phyloP scores from a whole-genome alignment of 2,329 filamentous ascomycete genomes.

The Fusarium sp. region DNA sequence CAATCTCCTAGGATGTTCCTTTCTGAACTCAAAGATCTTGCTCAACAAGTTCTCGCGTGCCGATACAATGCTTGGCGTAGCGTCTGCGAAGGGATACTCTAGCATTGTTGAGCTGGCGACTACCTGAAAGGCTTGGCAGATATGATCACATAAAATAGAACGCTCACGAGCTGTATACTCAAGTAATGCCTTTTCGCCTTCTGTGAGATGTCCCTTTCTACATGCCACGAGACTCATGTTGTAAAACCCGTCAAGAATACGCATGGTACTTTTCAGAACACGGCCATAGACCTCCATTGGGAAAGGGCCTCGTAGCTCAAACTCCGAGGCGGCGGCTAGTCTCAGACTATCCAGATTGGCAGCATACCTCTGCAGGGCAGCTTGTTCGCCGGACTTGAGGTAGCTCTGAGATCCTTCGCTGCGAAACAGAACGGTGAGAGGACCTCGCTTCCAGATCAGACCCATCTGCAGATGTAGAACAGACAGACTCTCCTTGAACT shows the following conservation, averaged over 20 bases:
- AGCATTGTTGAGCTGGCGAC: slow-evolving; percentile 93
- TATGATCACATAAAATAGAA: slow-evolving; percentile 82
- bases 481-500: slow-evolving; percentile 88
- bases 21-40: slow-evolving; percentile 87
- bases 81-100: slow-evolving; percentile 91
- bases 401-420: slow-evolving; percentile 76
- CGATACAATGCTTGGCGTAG: slow-evolving; percentile 82
- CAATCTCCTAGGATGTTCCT: slow-evolving; percentile 61
- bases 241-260: slow-evolving; percentile 91
- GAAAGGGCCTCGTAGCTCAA: slow-evolving; percentile 88
- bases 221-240: slow-evolving; percentile 93
- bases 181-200: slow-evolving; percentile 83
- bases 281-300: slow-evolving; percentile 76
- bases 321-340: slow-evolving; percentile 78
- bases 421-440: slow-evolving; percentile 76
- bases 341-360: slow-evolving; percentile 78
- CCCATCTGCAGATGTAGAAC: slow-evolving; percentile 93
- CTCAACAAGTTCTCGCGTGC: slow-evolving; percentile 85
- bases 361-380: slow-evolving; percentile 47
- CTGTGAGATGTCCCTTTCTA: slow-evolving; percentile 78
- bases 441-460: slow-evolving; percentile 94
- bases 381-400: slow-evolving; percentile 43
- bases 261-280: slow-evolving; percentile 81
- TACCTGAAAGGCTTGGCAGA: slow-evolving; percentile 87
- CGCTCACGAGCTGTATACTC: slow-evolving; percentile 83